Conservation (phyloP, 495 filamentous ascomycete species). For the Penicillium angulare region DNA sequence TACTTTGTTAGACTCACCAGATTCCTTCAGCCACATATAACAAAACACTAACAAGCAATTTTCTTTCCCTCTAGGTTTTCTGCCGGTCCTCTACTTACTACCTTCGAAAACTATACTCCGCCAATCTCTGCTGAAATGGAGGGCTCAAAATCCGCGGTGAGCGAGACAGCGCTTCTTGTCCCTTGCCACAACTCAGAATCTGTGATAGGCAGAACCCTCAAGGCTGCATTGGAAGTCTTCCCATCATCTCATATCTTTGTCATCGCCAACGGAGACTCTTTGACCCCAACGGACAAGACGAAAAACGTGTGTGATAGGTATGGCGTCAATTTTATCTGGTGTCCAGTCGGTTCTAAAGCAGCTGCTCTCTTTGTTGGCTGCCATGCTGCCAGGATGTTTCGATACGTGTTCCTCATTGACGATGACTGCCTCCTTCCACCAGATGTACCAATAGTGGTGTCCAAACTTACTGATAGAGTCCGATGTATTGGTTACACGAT, state of each 20-base stretch:
- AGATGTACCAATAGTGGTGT: not conserved
- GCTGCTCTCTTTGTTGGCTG: not conserved
- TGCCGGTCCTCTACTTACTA: not conserved
- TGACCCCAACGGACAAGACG: not conserved
- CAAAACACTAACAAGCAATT: not conserved
- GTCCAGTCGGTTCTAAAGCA: not conserved
- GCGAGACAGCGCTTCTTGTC: not conserved
- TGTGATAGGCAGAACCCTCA: not conserved
- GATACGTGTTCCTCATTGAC: not conserved
- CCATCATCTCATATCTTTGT: not conserved
- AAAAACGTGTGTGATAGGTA: not conserved
- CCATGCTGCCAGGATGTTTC: not conserved
- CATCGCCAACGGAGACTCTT: not conserved
- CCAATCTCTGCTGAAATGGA: not conserved
- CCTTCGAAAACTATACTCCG: not conserved
- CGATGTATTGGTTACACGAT: not conserved
- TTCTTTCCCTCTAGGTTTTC: not conserved
- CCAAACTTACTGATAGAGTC: not conserved
- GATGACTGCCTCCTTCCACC: not conserved
- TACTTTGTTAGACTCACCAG: not conserved
- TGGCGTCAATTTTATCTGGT: not conserved
- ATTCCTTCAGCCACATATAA: not conserved
- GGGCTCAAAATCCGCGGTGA: not conserved
- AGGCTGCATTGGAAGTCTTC: not conserved
- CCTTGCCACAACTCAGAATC: not conserved